These are phyloP conservation scores for Trichoderma sp. DNA, from an alignment of 2,329 filamentous ascomycete species.

Conservation along the genomic window DNA sequence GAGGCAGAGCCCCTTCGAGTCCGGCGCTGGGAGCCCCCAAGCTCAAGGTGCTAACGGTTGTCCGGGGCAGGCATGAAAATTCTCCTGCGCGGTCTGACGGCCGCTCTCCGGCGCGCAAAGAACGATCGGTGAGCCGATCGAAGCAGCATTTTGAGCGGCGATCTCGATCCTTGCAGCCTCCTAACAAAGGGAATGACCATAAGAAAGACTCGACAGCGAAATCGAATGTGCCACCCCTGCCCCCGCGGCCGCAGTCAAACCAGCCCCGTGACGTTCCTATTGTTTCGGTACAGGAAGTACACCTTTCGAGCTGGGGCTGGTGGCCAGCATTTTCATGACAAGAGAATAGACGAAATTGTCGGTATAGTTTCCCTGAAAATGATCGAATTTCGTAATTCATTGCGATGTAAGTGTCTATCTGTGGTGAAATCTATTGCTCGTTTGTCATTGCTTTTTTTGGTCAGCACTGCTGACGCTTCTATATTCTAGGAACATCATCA, in stretches of 20 bases:
- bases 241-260: conserved; percentile 30
- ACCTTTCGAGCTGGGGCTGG: conserved; percentile 24
- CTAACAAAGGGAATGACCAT: conserved; percentile 3
- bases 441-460: not conserved
- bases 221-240: conserved; percentile 31
- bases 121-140: conserved; percentile 27
- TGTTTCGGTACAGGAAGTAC: conserved; percentile 35
- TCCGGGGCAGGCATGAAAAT: conserved; percentile 24
- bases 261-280: conserved; percentile 35
- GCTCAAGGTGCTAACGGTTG: not conserved
- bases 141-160: conserved; percentile 19
- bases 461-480: conserved; percentile 16
- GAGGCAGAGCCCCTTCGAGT: not conserved
- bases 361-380: not conserved
- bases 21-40: conserved; percentile 13
- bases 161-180: conserved; percentile 14
- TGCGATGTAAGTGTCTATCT: conserved; percentile 15
- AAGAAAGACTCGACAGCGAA: conserved; percentile 19
- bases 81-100: conserved; percentile 30
- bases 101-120: conserved; percentile 32
- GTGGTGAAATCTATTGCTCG: conserved; percentile 14
- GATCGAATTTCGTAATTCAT: not conserved
- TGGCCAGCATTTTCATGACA: conserved; percentile 15
- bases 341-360: not conserved
- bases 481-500: not conserved